phyloP scores from a whole-genome alignment of 257 asterid species.

The Prunella vulgaris region DNA sequence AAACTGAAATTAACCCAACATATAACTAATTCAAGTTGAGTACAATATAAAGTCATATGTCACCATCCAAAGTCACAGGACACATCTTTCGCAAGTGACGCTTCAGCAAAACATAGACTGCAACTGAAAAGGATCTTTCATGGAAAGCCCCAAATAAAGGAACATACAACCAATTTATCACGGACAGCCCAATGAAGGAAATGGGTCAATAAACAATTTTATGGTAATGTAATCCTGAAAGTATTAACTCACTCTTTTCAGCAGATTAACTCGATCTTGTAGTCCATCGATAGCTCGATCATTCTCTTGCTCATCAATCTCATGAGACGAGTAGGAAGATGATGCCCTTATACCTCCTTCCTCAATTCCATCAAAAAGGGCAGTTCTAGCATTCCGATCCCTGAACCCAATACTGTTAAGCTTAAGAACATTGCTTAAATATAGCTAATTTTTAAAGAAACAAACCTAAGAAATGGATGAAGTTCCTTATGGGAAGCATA shows the following conservation, averaged over 20 bases:
- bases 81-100: slow-evolving; percentile 7
- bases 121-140: neutral
- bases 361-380: slow-evolving; percentile 98
- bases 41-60: neutral
- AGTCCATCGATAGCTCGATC: slow-evolving; percentile 72
- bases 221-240: neutral
- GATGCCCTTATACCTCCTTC: slow-evolving; percentile 93
- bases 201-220: neutral
- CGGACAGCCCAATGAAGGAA: neutral
- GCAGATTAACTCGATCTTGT: slow-evolving; percentile 76
- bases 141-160: neutral
- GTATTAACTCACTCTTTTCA: slow-evolving; percentile 63
- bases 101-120: slow-evolving; percentile 1
- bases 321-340: slow-evolving; percentile 70
- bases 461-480: neutral
- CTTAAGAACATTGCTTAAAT: neutral
- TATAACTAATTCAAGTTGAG: neutral
- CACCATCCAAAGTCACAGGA: neutral
- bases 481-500: neutral
- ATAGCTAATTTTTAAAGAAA: neutral
- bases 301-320: slow-evolving; percentile 92
- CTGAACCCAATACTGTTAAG: slow-evolving; percentile 29
- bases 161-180: neutral
- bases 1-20: neutral
- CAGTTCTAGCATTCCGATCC: slow-evolving; percentile 72